These are phyloP conservation scores for Perkinsus chesapeaki DNA, from an alignment of 169 alveolate species.

Conservation along the genomic window DNA sequence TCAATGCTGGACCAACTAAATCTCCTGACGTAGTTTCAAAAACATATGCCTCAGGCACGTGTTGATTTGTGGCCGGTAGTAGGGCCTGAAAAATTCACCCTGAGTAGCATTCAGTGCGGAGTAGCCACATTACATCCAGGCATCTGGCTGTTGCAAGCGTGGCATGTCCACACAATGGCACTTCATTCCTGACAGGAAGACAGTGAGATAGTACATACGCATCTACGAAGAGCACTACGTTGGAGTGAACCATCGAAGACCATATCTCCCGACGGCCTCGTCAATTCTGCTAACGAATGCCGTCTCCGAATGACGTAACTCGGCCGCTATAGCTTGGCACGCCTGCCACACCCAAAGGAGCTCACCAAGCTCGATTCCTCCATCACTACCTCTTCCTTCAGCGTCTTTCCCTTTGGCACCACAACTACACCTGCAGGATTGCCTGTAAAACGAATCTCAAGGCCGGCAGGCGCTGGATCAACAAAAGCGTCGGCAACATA, in stretches of 20 bases:
- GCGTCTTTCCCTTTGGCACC: neutral
- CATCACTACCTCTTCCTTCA: neutral
- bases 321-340: neutral
- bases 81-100: neutral
- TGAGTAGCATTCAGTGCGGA: neutral
- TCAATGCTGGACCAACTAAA: neutral
- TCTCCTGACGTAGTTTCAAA: neutral
- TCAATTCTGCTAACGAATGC: too few relatives aligned
- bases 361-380: neutral
- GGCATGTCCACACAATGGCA: neutral
- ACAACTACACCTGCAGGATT: neutral
- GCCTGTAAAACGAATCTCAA: neutral
- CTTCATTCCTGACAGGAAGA: neutral
- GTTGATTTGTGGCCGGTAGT: neutral
- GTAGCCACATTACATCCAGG: neutral
- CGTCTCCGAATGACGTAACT: neutral
- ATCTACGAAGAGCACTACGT: neutral
- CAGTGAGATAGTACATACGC: neutral
- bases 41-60: neutral
- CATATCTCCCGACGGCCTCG: neutral
- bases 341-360: neutral
- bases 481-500: neutral
- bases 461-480: too few relatives aligned
- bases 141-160: neutral
- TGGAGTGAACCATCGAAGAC: neutral